Percentiles rank a stretch among this genome's conserved stretches.
These are phyloP conservation scores for Allomyces macrogynus DNA, from an alignment of 192 early-diverging fungal species.

Conservation along the genomic window DNA sequence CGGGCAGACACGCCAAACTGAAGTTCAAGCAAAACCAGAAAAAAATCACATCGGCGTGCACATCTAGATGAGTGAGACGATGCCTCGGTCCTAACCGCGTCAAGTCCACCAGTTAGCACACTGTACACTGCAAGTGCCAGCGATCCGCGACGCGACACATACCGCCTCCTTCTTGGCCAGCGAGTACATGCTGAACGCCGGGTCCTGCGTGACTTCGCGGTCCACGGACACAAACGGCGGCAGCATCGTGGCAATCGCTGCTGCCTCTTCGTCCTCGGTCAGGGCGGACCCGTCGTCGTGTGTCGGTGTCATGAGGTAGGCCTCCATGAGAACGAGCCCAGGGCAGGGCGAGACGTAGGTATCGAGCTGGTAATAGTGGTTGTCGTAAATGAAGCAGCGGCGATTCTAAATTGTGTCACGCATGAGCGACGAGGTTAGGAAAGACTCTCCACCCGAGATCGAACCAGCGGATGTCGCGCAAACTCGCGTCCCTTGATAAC, in stretches of 20 bases:
- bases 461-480: too few species aligned
- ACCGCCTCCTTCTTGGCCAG: not conserved
- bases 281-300: not conserved
- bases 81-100: too few species aligned
- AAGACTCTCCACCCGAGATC: too few species aligned
- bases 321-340: conserved; percentile 18
- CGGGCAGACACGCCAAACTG: too few species aligned
- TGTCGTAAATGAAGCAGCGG: conserved; percentile 18
- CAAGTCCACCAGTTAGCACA: too few species aligned
- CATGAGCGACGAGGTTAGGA: not conserved
- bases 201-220: not conserved
- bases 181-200: not conserved
- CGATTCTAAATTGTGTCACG: conserved; percentile 10
- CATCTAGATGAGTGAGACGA: too few species aligned
- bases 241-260: not conserved
- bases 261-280: not conserved
- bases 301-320: not conserved
- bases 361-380: conserved; percentile 22
- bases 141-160: too few species aligned
- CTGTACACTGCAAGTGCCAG: too few species aligned
- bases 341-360: conserved; percentile 10
- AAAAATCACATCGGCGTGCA: too few species aligned
- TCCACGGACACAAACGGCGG: not conserved
- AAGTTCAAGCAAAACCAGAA: too few species aligned
- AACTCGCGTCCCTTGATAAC: conserved; percentile 6